These are phyloP conservation scores for Urochloa ruziziensis DNA, from an alignment of 176 grass and related monocot genomes.

Conservation along the genomic window DNA sequence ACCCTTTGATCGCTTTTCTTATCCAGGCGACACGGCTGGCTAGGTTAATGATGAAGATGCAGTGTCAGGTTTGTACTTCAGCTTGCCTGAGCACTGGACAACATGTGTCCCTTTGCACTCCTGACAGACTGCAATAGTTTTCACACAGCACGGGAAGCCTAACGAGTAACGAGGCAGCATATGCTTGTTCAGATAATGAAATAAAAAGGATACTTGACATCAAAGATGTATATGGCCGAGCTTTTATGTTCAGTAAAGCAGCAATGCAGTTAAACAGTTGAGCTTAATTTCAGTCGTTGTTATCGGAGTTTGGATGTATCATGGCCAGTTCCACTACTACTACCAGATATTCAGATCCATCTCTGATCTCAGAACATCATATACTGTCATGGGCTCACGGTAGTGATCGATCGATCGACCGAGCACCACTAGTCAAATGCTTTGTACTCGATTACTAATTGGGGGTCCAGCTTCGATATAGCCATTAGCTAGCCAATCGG, in stretches of 20 bases:
- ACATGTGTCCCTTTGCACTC: not conserved
- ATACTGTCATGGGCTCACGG: not conserved
- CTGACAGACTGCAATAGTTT: not conserved
- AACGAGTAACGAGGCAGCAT: too few species aligned
- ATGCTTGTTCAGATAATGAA: not conserved
- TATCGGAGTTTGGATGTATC: not conserved
- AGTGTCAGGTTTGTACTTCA: not conserved
- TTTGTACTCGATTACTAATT: constrained; percentile 1
- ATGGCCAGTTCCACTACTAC: not conserved
- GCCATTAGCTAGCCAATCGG: not conserved
- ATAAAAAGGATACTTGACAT: not conserved
- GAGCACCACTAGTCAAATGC: constrained; percentile 1
- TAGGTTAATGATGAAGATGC: constrained; percentile 2
- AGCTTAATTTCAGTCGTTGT: not conserved
- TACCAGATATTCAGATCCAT: not conserved
- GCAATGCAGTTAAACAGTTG: not conserved
- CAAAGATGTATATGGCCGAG: not conserved
- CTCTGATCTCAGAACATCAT: not conserved
- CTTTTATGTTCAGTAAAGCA: not conserved
- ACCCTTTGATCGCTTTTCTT: constrained; percentile 29
- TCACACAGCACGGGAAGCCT: not conserved
- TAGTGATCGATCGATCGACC: not conserved
- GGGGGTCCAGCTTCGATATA: not conserved
- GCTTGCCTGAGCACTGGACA: not conserved
- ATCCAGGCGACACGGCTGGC: constrained; percentile 22